Conservation (phyloP, 2,329 filamentous ascomycete species). For the Parafenestella ontariensis region DNA sequence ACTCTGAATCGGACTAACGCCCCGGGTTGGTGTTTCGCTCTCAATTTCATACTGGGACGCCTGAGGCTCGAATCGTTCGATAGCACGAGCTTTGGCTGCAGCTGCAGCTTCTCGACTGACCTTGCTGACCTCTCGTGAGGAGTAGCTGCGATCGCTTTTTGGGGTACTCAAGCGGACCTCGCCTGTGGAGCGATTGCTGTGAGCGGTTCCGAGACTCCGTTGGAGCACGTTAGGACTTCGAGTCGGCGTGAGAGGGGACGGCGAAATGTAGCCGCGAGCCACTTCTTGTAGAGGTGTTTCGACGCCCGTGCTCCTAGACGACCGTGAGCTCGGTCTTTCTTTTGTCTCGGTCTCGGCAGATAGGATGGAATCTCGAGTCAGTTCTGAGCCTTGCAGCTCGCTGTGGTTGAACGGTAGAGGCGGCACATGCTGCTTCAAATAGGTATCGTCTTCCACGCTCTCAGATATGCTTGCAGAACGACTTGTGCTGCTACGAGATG, state of each 20-base stretch:
- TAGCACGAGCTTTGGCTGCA: slow-evolving; percentile 48
- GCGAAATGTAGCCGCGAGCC: slow-evolving; percentile 66
- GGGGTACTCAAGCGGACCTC: slow-evolving; percentile 57
- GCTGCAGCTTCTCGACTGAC: slow-evolving; percentile 42
- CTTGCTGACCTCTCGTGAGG: slow-evolving; percentile 35
- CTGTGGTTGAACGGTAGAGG: slow-evolving; percentile 85
- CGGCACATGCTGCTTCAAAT: slow-evolving; percentile 65
- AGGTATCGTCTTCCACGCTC: slow-evolving; percentile 57
- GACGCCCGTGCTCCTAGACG: slow-evolving; percentile 58
- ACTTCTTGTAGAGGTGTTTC: slow-evolving; percentile 68
- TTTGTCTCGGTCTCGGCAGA: slow-evolving; percentile 75
- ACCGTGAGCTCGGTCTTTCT: slow-evolving; percentile 64
- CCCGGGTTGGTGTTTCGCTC: slow-evolving; percentile 58
- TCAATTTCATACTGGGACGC: slow-evolving; percentile 48
- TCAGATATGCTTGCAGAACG: slow-evolving; percentile 61
- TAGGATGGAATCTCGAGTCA: slow-evolving; percentile 86
- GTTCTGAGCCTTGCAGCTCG: slow-evolving; percentile 77
- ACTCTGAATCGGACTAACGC: slow-evolving; percentile 88
- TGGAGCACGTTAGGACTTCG: slow-evolving; percentile 65
- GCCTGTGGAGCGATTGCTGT: slow-evolving; percentile 64
- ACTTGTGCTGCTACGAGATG: slow-evolving; percentile 60
- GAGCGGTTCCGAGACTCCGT: slow-evolving; percentile 69
- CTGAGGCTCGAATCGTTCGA: slow-evolving; percentile 43
- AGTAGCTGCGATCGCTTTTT: slow-evolving; percentile 56
- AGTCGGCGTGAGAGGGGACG: slow-evolving; percentile 67